These are phyloP conservation scores for Leptosphaerulina australis DNA, from an alignment of 2,329 filamentous ascomycete species.

Conservation along the genomic window DNA sequence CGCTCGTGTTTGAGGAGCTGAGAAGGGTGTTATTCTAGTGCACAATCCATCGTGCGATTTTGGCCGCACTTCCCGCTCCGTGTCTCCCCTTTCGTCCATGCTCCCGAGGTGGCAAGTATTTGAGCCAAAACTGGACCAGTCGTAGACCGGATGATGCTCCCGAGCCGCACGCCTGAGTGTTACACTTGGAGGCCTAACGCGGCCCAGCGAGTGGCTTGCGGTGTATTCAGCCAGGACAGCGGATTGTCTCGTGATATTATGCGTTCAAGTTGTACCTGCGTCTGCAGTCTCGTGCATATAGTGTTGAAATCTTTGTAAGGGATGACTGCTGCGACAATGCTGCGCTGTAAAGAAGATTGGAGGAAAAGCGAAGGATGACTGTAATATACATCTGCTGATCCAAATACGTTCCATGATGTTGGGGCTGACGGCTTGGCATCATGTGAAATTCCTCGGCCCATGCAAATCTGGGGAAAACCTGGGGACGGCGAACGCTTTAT, in stretches of 20 bases:
- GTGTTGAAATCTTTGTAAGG: not conserved
- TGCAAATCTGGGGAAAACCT: conserved; percentile 12
- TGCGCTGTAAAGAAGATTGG: not conserved
- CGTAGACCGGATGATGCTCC: conserved; percentile 20
- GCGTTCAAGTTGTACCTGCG: conserved; percentile 5
- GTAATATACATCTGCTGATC: conserved; percentile 18
- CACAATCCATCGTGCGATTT: conserved; percentile 2
- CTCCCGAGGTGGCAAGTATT: conserved; percentile 22
- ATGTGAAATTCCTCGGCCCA: conserved; percentile 29
- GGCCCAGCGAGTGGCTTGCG: conserved; percentile 6
- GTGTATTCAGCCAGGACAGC: not conserved
- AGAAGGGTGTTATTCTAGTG: not conserved
- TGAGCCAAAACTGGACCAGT: conserved; percentile 25
- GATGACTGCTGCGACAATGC: not conserved
- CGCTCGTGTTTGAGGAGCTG: not conserved
- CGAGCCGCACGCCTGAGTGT: conserved; percentile 22
- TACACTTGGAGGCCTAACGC: conserved; percentile 11
- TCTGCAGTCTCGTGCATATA: not conserved
- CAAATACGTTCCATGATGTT: conserved; percentile 7
- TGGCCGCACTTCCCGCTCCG: conserved; percentile 23
- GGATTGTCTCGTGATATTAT: conserved; percentile 5
- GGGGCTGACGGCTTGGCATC: conserved; percentile 24
- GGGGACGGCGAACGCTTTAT: not conserved
- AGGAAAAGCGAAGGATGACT: conserved; percentile 3
- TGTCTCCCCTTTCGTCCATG: conserved; percentile 31